Evolutionary conservation across 305 asterid species (phyloP), one percentile per base, ranked within the genome.

Genomic region (Fraxinus platypoda): DNA sequence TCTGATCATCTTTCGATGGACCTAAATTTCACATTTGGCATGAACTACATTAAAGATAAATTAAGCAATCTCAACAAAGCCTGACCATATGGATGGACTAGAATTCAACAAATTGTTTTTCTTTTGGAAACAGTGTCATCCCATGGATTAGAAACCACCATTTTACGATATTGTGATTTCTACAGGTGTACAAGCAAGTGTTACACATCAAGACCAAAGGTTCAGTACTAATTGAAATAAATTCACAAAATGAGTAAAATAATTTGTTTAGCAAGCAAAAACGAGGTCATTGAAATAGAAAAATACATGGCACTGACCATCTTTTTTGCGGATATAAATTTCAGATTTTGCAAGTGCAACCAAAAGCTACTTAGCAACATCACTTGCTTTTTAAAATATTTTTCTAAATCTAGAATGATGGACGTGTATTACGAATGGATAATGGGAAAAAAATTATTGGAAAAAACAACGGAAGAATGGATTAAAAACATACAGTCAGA

Each of bases 401-500:
- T 54, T 41, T 74, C 83, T 52, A 82, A 37, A 59, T 26, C 66
- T 75, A 43, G 75, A 85, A 75, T 57, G 25, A 52, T 15, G 72
- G 49, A 33, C 38, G 72, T 74, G 70, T 73, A 30, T 41, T n/a
- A 41, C 8, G 23, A 35, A 59, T 78, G 31, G 81, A 75, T 76
- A 75, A 71, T 26, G 19, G 33, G 31, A 17, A 15, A 74, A 8
- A 1, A 28, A 75, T 57, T 43, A 82, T 70, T 31, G 12, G 31
- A 54, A 76, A 54, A 76, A 83, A 80, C 68, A 72, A 64, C 46
- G 35, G 62, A 77, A 77, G 80, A 72, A 33, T 66, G 37, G 74
- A 84, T 38, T 49, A 8, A 83, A 82, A 83, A 57, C 90, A 85
- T 92, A 93, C 91, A 94, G 86, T 82, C 87, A 76, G 81, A 43